Percentiles rank a stretch among this genome's conserved stretches.
Evolutionary conservation across 768 basidiomycete genomes (phyloP).

Genomic region (Jaapia argillacea): DNA sequence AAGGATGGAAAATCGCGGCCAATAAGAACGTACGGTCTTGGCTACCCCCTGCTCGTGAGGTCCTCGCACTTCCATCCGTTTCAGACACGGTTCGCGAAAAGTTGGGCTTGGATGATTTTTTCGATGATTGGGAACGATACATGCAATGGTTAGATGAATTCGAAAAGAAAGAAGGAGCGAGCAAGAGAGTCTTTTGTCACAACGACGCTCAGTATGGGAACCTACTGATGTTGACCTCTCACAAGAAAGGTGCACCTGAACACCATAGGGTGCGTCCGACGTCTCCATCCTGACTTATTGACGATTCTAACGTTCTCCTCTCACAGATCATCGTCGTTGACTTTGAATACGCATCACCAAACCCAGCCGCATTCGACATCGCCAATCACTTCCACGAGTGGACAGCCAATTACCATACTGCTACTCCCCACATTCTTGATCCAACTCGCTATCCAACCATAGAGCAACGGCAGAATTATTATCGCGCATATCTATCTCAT

Average conservation of each 20-base stretch:
- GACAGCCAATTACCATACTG: conserved; percentile 81
- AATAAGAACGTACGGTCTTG: conserved; percentile 63
- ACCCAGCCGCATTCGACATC: conserved; percentile 91
- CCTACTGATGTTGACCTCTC: conserved; percentile 58
- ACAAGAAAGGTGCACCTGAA: conserved; percentile 46
- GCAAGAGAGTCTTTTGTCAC: conserved; percentile 73
- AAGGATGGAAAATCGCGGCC: conserved; percentile 48
- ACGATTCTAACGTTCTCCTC: neutral
- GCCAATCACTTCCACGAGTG: conserved; percentile 98
- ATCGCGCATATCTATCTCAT: conserved; percentile 69
- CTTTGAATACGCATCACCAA: conserved; percentile 93
- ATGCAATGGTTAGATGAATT: conserved; percentile 54
- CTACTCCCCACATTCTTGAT: conserved; percentile 58
- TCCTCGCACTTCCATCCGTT: conserved; percentile 54
- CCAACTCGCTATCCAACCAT: conserved; percentile 59
- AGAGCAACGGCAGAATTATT: conserved; percentile 74
- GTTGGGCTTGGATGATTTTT: conserved; percentile 59
- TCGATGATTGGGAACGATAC: conserved; percentile 58
- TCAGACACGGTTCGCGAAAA: conserved; percentile 33
- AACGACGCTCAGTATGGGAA: conserved; percentile 98
- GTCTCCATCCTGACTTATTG: neutral
- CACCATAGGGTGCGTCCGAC: conserved; percentile 59
- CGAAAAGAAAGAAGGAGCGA: conserved; percentile 48
- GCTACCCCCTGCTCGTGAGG: conserved; percentile 61
- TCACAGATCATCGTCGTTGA: conserved; percentile 87